Conservation (phyloP, 2,329 filamentous ascomycete species). For the Claviceps lovelessii region DNA sequence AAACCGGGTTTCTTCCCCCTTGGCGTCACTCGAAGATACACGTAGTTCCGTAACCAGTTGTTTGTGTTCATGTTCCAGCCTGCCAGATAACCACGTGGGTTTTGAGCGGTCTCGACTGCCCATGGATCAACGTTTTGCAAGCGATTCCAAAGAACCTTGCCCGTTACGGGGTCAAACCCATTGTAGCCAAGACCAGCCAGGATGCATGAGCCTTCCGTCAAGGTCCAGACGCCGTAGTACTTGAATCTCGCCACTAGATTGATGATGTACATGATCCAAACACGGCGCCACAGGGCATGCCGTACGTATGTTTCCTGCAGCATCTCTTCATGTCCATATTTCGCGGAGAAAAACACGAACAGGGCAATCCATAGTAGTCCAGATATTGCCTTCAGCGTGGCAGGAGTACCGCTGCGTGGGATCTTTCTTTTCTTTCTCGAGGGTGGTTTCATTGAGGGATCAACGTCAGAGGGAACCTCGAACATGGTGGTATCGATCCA, state of each 20-base stretch:
- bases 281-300: constrained; percentile 54
- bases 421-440: constrained; percentile 86
- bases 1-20: constrained; percentile 95
- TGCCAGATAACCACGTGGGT: constrained; percentile 79
- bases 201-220: constrained; percentile 91
- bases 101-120: constrained; percentile 80
- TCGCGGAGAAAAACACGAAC: constrained; percentile 58
- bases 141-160: constrained; percentile 75
- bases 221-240: constrained; percentile 90
- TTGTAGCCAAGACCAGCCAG: constrained; percentile 89
- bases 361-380: constrained; percentile 68
- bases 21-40: constrained; percentile 89
- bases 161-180: constrained; percentile 71
- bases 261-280: constrained; percentile 73
- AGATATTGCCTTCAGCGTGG: constrained; percentile 56
- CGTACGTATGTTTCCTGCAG: constrained; percentile 51
- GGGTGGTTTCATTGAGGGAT: constrained; percentile 70
- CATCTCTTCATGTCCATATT: constrained; percentile 51
- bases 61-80: constrained; percentile 99
- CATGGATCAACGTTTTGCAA: constrained; percentile 79
- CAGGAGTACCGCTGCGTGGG: constrained; percentile 76
- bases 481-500: constrained; percentile 97
- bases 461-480: constrained; percentile 64
- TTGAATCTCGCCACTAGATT: constrained; percentile 72
- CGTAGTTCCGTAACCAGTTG: constrained; percentile 87